phyloP scores from a whole-genome alignment of 371 early-diverging fungal genomes.

The Furculomyces boomerangus region DNA sequence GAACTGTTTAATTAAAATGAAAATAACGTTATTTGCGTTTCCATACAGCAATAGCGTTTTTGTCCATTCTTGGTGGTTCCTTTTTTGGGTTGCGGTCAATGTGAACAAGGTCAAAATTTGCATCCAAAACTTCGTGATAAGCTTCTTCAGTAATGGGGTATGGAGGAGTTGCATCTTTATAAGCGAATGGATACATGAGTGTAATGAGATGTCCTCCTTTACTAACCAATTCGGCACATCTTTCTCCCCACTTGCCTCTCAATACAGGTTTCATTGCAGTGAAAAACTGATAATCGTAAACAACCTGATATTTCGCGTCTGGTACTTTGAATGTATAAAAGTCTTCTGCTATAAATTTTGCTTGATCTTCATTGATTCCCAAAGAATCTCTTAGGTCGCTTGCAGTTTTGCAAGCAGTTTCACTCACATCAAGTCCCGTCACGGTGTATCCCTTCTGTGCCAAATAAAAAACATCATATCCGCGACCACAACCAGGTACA shows the following conservation, averaged over 20 bases:
- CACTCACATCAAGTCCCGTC: conserved; percentile 51
- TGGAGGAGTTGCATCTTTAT: conserved; percentile 41
- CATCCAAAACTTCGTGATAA: conserved; percentile 26
- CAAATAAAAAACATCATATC: conserved; percentile 58
- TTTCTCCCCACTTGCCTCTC: conserved; percentile 46
- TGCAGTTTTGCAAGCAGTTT: conserved; percentile 36
- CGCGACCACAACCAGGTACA: conserved; percentile 74
- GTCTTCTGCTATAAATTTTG: conserved; percentile 39
- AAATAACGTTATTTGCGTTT: conserved; percentile 1
- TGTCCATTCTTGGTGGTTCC: not conserved
- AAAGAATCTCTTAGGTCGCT: conserved; percentile 25
- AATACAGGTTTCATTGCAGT: conserved; percentile 56
- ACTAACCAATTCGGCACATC: conserved; percentile 44
- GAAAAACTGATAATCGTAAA: conserved; percentile 78
- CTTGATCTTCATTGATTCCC: conserved; percentile 21
- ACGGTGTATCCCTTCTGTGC: conserved; percentile 33
- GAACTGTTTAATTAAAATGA: no score
- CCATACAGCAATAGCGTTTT: not conserved
- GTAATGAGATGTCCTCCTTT: conserved; percentile 62
- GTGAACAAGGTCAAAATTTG: conserved; percentile 35
- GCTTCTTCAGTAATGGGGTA: conserved; percentile 32
- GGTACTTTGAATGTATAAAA: conserved; percentile 50
- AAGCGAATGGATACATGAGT: conserved; percentile 56
- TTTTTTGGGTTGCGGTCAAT: conserved; percentile 12
- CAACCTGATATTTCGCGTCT: conserved; percentile 39